Base-by-base conservation (phyloP, 164 flowering plant genomes). In the Annona squamosa region DNA sequence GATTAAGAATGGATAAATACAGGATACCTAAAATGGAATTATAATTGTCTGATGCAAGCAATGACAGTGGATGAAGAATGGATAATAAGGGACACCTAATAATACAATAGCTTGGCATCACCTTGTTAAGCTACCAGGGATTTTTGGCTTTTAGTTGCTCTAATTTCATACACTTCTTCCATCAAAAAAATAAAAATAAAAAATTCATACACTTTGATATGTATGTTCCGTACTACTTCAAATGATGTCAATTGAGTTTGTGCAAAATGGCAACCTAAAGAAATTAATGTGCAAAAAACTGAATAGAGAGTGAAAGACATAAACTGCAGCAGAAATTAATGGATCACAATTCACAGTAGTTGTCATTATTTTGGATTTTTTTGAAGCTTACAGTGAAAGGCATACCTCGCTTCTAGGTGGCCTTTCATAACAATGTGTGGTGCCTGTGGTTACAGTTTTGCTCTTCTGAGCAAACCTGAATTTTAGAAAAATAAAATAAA, bases 341-440 rank as follows among this genome's bases (percentile, higher is more conserved):
- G 43, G 13, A 12, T n/a, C 68, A 42, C 43, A 66, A 12, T 7
- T 26, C 37, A 26, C 37, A 26, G 37, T 26, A 26, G 37, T 26
- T 26, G 37, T 26, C 37, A 26, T 26, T 26, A 26, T 26, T 26
- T 26, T 26, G 37, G 37, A 26, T 26, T 26, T 26, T 26, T 26
- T 26, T 26, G 37, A 44, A 42, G 18, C 5, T 44, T 46, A 5
- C 9, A 9, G 43, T 46, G 46, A 42, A 68, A 17, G 70, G 26
- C 69, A 45, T 67, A 67, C 69, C 69, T 67, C 48, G 18, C 48
- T 67, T 67, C 69, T 45, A 43, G 69, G 52, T 9, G 3, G 45
- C 48, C 18, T 67, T 67, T 45, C 69, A 67, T 42, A 46, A 19
- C 43, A 17, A 66, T 42, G 4, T 46, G 18, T 10, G n/a, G 42